Base-by-base conservation (phyloP, 257 asterid species). In the Gentiana dahurica region DNA sequence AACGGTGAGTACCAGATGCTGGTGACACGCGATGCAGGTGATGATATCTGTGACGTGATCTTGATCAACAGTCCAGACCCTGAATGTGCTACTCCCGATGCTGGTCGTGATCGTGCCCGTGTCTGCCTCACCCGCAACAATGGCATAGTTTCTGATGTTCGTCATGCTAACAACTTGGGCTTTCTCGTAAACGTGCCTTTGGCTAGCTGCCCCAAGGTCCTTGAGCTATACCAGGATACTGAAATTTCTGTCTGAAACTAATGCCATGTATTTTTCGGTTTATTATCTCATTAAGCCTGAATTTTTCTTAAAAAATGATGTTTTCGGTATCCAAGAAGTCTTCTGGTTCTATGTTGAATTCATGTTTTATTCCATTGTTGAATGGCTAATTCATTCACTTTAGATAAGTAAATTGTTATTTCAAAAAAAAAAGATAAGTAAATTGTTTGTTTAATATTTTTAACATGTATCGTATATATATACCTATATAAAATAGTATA, bases 71-170 rank as follows among this genome's bases (percentile, higher is more conserved):
- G 96, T 63, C 43, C 86, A 0, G 80, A 84, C 8, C 71, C 78
- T 1, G 67, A 65, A 24, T 84, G 95, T 74, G 73, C 70, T 73
- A 3, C 1, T 0, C 82, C 85, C 0, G 65, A 68, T 43, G 11
- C 41, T 0, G 97, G 96, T 2, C 88, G 97, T 3, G 96, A 87
- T 57, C 77, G 85, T 3, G 77, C 95, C 34, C 90, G 84, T 3
- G 89, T 86, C 4, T 60, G 77, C 54, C 83, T 90, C 34, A 82
- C 96, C 49, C 62, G 75, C 60, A 76, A 82, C 91, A 90, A 86
- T 41, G 96, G 97, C 53, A 77, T 90, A 79, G 59, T 8, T 51
- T 72, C 88, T 8, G 58, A 61, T 34, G 49, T 47, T 2, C 89
- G 96, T 1, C 68, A 41, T 0, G 96, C 88, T 33, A 90, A 90